Evolutionary conservation across 169 alveolate species (phyloP).

Genomic region (Cryptosporidium ubiquitum): DNA sequence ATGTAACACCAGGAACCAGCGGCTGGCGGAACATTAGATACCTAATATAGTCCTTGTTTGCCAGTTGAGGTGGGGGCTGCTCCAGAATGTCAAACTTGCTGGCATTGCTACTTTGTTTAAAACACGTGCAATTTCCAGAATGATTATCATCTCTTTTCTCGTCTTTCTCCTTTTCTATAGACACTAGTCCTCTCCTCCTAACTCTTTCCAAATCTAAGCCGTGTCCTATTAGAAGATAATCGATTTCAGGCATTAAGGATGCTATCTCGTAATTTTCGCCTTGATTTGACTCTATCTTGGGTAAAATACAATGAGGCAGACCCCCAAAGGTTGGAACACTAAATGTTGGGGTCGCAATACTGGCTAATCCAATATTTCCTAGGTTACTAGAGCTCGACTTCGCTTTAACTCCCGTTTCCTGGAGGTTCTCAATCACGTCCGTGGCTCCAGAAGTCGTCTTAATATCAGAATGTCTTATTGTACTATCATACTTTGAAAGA

Average conservation of each 20-base stretch:
- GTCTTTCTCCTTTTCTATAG: neutral
- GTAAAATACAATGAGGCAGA: conserved; percentile 40
- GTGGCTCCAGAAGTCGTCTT: neutral
- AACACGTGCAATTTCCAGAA: neutral
- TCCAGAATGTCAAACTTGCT: conserved; percentile 10
- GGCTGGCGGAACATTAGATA: conserved; percentile 61
- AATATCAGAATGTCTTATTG: neutral
- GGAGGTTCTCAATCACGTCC: neutral
- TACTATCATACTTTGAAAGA: neutral
- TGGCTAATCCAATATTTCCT: neutral
- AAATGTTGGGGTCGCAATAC: conserved; percentile 40
- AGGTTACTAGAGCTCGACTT: neutral
- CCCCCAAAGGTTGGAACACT: conserved; percentile 65
- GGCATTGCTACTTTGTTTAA: neutral
- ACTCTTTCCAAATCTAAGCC: conserved; percentile 18
- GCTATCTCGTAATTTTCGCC: conserved; percentile 8
- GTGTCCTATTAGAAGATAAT: conserved; percentile 32
- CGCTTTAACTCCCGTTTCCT: neutral
- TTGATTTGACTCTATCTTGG: conserved; percentile 3
- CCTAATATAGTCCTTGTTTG: conserved; percentile 25
- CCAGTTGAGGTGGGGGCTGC: conserved; percentile 47
- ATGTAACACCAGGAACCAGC: conserved; percentile 17
- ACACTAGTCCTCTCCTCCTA: neutral
- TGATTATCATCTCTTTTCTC: neutral
- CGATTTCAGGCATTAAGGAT: conserved; percentile 27